A percentile compares a stretch with the other conserved stretches of the same genome.
Conservation (phyloP, 345 rosid species). For the Populus deltoides region DNA sequence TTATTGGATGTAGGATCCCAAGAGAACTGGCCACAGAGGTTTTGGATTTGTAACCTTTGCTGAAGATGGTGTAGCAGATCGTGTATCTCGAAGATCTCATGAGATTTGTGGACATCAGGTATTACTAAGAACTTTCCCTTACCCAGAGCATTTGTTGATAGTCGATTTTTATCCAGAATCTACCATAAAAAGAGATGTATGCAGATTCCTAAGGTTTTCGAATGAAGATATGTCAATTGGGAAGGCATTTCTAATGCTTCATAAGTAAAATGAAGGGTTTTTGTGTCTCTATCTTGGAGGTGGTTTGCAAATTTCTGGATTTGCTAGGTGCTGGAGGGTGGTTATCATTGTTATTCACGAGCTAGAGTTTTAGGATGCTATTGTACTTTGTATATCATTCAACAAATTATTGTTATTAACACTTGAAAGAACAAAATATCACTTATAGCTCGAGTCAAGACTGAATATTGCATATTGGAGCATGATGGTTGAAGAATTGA, state of each 20-base stretch:
- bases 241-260: not conserved
- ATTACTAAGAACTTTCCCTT: slow-evolving; percentile 2
- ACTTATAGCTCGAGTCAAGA: not conserved
- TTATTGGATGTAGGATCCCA: slow-evolving; percentile 61
- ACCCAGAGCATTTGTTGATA: not conserved
- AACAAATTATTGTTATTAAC: not conserved
- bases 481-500: not conserved
- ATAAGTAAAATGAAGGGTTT: not conserved
- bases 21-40: slow-evolving; percentile 94
- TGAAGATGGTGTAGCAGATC: slow-evolving; percentile 94
- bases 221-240: not conserved
- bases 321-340: not conserved
- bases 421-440: not conserved
- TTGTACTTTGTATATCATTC: not conserved
- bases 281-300: not conserved
- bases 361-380: not conserved
- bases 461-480: not conserved
- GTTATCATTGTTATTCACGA: not conserved
- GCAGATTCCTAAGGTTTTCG: not conserved
- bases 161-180: not conserved
- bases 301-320: not conserved
- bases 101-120: slow-evolving; percentile 99
- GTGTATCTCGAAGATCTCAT: slow-evolving; percentile 83
- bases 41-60: slow-evolving; percentile 95
- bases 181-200: not conserved